Evolutionary conservation across 2,329 filamentous ascomycete species (phyloP), one percentile per base, ranked within the genome.

Genomic region (Fusarium papillatum): DNA sequence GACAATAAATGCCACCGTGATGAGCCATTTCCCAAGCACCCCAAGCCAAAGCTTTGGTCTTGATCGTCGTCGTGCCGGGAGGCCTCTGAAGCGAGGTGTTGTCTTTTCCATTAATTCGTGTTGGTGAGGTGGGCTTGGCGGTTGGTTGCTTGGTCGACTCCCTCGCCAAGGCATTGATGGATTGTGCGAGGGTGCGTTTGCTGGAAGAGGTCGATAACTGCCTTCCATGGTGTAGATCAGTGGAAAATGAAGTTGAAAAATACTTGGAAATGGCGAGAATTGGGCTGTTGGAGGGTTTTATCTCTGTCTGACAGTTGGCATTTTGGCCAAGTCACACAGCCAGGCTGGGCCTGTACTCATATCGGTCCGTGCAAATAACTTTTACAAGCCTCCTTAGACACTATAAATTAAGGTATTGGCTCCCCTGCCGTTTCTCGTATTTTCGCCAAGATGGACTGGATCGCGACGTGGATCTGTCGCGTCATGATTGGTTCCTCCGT

Each of bases 21-120:
- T 17, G 2, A 66, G 53, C 72, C 75, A 77, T 55, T 71, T 70
- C 7, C 29, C 61, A 4, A 69, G n/a, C 1, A 74, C 55, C 0
- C 59, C 62, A 2, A 72, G 63, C 53, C 71, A 67, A 1, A 75
- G 48, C 34, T 64, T 71, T 7, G 34, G 29, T 4, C 50, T 50
- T 31, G 70, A 41, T 59, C 70, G 16, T 1, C 70, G 53, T 1
- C 62, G 67, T 0, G 70, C 62, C 7, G 38, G 46, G 34, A 72
- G 67, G 13, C 70, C 70, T 67, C 46, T 57, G 2, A 55, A 64
- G 16, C 34, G 50, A 50, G 31, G 31, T 26, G 22, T 61, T 24
- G 57, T 39, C 57, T 61, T 41, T 61, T 61, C 57, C 34, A 39
- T 61, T 16, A 26, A 6, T 41, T 39, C 57, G 31, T 38, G 31